These are phyloP conservation scores for Fusarium protoensiforme DNA, from an alignment of 2,329 filamentous ascomycete genomes.

Conservation along the genomic window DNA sequence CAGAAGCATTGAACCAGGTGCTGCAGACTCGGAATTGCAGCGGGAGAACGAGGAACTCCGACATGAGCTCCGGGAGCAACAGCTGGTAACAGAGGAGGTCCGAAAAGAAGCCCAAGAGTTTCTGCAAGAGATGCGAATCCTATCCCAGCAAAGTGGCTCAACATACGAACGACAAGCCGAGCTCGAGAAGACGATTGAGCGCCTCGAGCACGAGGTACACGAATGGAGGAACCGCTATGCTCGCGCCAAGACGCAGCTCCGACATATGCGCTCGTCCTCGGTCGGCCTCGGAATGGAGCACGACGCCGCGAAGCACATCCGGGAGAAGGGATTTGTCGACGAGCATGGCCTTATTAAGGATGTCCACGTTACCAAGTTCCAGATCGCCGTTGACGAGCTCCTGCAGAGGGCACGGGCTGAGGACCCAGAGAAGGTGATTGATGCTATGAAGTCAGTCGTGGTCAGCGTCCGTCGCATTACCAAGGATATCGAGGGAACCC, in stretches of 20 bases:
- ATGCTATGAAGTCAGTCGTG: conserved; percentile 88
- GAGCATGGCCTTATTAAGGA: conserved; percentile 86
- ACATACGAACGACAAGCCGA: conserved; percentile 85
- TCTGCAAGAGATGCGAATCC: conserved; percentile 86
- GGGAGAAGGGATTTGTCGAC: conserved; percentile 74
- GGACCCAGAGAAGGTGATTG: conserved; percentile 79
- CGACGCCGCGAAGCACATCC: conserved; percentile 74
- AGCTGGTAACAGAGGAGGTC: conserved; percentile 87
- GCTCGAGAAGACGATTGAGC: conserved; percentile 78
- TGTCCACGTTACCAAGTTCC: conserved; percentile 93
- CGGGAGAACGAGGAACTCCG: conserved; percentile 77
- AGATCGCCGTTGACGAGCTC: conserved; percentile 92
- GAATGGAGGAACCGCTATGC: conserved; percentile 94
- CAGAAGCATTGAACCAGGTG: conserved; percentile 38
- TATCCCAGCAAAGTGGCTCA: conserved; percentile 83
- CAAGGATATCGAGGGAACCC: conserved; percentile 76
- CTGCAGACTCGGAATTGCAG: conserved; percentile 66
- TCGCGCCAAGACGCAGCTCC: conserved; percentile 86
- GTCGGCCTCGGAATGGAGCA: conserved; percentile 76
- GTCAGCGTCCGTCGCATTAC: conserved; percentile 85
- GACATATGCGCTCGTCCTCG: conserved; percentile 83
- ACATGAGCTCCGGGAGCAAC: conserved; percentile 75
- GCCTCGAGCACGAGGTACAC: conserved; percentile 83
- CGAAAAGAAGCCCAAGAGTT: conserved; percentile 85
- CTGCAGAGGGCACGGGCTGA: conserved; percentile 79